These are phyloP conservation scores for Phialophora macrospora DNA, from an alignment of 2,329 filamentous ascomycete genomes.

Conservation along the genomic window DNA sequence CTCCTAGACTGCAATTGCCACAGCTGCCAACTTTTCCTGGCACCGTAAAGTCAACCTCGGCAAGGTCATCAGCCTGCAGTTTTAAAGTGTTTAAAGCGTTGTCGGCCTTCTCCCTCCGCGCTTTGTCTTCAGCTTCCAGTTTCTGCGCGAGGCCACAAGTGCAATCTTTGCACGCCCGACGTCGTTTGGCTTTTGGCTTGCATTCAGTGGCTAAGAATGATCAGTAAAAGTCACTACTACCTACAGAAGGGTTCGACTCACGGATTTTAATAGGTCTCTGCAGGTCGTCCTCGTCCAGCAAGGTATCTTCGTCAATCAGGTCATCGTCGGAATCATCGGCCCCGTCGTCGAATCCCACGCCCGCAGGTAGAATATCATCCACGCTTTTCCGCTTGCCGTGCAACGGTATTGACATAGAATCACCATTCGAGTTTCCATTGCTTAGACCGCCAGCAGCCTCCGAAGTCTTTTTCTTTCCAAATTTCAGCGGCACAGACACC, in stretches of 20 bases:
- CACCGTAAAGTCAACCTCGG: constrained; percentile 96
- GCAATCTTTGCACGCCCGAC: constrained; percentile 96
- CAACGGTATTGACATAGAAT: constrained; percentile 35
- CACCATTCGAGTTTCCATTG: constrained; percentile 11
- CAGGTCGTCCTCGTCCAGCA: constrained; percentile 85
- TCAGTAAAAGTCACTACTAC: constrained; percentile 38
- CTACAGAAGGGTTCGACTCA: constrained; percentile 25
- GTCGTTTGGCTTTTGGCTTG: constrained; percentile 82
- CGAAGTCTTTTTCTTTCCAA: constrained; percentile 64
- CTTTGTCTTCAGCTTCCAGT: constrained; percentile 81
- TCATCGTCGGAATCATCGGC: constrained; percentile 73
- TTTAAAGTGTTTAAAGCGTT: constrained; percentile 60
- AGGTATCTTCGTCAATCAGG: constrained; percentile 85
- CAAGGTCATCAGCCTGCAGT: constrained; percentile 76
- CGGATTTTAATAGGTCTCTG: constrained; percentile 66
- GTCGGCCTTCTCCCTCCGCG: constrained; percentile 69
- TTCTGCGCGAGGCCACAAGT: constrained; percentile 88
- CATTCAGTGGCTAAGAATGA: constrained; percentile 73
- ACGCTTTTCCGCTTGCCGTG: constrained; percentile 52
- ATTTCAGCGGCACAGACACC: constrained; percentile 65
- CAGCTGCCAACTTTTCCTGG: constrained; percentile 94
- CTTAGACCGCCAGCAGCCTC: constrained; percentile 35
- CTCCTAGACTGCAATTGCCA: constrained; percentile 86
- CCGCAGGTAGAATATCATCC: constrained; percentile 53
- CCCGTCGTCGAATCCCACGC: constrained; percentile 71